Evolutionary conservation across 1,284 basidiomycete genomes (phyloP).

Genomic region (Sporisorium reilianum): DNA sequence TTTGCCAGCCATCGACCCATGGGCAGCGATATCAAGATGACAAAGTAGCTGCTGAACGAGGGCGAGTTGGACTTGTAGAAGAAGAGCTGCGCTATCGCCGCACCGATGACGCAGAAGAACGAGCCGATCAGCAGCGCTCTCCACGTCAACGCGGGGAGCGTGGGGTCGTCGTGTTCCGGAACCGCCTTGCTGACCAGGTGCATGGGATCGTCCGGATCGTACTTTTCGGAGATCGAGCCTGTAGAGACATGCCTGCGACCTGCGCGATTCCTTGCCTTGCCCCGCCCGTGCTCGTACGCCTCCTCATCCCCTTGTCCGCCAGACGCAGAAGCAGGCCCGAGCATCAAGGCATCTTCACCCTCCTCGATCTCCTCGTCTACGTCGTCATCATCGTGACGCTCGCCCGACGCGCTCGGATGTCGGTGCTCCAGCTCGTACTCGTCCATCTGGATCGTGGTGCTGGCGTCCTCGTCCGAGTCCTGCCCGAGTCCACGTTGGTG

Average conservation of each 20-base stretch:
- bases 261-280: slow-evolving; percentile 22
- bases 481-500: slow-evolving; percentile 28
- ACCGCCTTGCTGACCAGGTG: slow-evolving; percentile 70
- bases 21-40: slow-evolving; percentile 72
- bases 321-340: slow-evolving; percentile 38
- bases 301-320: slow-evolving; percentile 17
- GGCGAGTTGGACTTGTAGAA: slow-evolving; percentile 70
- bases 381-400: slow-evolving; percentile 14
- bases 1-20: slow-evolving; percentile 71
- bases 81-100: slow-evolving; percentile 68
- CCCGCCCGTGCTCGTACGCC: slow-evolving; percentile 25
- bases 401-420: slow-evolving; percentile 1
- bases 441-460: slow-evolving; percentile 38
- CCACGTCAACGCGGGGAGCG: slow-evolving; percentile 73
- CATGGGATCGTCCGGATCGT: slow-evolving; percentile 61
- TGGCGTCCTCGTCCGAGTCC: slow-evolving; percentile 42
- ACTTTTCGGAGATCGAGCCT: slow-evolving; percentile 41
- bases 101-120: slow-evolving; percentile 73
- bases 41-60: slow-evolving; percentile 73
- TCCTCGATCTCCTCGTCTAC: slow-evolving; percentile 30
- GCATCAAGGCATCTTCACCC: slow-evolving; percentile 52
- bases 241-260: slow-evolving; percentile 35
- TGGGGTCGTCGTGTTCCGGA: slow-evolving; percentile 73
- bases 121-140: slow-evolving; percentile 73
- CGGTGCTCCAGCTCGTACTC: slow-evolving; percentile 28